These are phyloP conservation scores for Stagonosporopsis vannaccii DNA, from an alignment of 2,329 filamentous ascomycete genomes.

Conservation along the genomic window DNA sequence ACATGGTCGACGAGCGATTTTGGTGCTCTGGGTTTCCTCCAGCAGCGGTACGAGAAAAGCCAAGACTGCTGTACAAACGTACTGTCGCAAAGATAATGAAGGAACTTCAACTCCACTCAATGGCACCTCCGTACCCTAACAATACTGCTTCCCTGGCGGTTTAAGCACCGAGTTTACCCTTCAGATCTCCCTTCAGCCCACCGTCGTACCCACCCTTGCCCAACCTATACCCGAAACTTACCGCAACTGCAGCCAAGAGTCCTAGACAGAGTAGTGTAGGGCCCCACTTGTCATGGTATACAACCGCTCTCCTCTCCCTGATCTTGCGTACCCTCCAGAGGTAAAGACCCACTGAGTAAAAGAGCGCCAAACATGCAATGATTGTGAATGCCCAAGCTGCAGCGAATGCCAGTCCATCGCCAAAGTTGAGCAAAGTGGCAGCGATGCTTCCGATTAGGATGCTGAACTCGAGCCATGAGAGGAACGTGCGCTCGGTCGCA, in stretches of 20 bases:
- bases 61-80: background rate
- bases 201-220: constrained; percentile 59
- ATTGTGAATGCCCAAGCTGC: constrained; percentile 78
- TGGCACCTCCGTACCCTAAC: background rate
- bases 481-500: constrained; percentile 92
- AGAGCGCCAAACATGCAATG: constrained; percentile 77
- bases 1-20: background rate
- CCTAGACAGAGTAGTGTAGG: constrained; percentile 78
- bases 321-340: constrained; percentile 89
- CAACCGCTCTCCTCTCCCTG: constrained; percentile 80
- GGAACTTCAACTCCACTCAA: background rate
- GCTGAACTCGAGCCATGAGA: constrained; percentile 96
- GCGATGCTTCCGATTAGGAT: constrained; percentile 78
- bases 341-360: constrained; percentile 85
- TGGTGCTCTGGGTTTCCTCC: background rate
- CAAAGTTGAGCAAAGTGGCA: constrained; percentile 52
- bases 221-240: constrained; percentile 85
- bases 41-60: too few species aligned
- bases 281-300: constrained; percentile 90
- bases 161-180: constrained; percentile 14
- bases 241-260: constrained; percentile 73
- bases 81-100: background rate
- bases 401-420: constrained; percentile 45
- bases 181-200: constrained; percentile 49
- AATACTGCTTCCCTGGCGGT: background rate